These are phyloP conservation scores for Diplocarpon rosae DNA, from an alignment of 2,329 filamentous ascomycete species.

Conservation along the genomic window DNA sequence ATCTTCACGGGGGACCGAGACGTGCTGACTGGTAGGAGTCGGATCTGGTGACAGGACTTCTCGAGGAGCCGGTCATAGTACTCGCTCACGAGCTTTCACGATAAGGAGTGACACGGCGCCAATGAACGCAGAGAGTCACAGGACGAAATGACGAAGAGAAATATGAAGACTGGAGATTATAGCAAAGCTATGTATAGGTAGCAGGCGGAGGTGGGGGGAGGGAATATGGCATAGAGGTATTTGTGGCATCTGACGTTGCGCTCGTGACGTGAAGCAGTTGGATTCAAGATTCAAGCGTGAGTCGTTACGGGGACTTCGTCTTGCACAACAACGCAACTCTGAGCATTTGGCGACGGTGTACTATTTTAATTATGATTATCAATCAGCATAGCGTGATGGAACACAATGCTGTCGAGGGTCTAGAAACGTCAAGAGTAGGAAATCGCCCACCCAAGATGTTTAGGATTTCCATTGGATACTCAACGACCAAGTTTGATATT, in stretches of 20 bases:
- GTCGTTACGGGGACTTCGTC: background rate
- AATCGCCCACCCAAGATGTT: no score
- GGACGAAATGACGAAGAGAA: slow-evolving; percentile 1
- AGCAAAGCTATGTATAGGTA: no score
- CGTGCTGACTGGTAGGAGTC: slow-evolving; percentile 21
- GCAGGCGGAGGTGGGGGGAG: no score
- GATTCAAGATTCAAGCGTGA: background rate
- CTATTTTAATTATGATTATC: no score
- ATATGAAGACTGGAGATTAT: background rate
- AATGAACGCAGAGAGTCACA: slow-evolving; percentile 3
- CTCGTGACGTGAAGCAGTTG: slow-evolving; percentile 11
- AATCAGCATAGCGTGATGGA: no score
- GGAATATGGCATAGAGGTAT: no score
- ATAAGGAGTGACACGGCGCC: background rate
- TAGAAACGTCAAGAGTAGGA: no score
- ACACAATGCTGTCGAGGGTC: no score
- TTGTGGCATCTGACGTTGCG: slow-evolving; percentile 9
- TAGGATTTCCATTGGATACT: no score
- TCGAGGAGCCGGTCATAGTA: background rate
- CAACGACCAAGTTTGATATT: no score
- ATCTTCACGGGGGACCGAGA: slow-evolving; percentile 18
- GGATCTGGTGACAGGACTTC: slow-evolving; percentile 10
- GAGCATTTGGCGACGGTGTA: no score
- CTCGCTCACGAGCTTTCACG: background rate
- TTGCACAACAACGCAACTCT: no score